Conservation (phyloP, 805 yeast species). For the Candida insectorum region DNA sequence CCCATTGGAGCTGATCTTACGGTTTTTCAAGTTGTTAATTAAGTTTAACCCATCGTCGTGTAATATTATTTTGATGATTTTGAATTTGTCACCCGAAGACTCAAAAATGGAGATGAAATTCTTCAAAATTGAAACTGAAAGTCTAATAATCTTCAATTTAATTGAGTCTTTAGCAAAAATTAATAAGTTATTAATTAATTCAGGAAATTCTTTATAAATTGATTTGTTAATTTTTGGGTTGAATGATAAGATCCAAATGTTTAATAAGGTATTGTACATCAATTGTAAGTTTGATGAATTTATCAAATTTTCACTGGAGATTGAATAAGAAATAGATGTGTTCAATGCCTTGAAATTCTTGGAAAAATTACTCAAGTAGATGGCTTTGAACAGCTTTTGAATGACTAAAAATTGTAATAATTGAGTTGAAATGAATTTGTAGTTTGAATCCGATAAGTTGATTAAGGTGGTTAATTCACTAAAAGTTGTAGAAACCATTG, state of each 20-base stretch:
- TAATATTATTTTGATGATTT: conserved; percentile 62
- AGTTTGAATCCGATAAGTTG: conserved; percentile 36
- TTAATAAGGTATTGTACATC: conserved; percentile 73
- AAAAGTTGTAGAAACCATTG: conserved; percentile 35
- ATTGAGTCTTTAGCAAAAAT: conserved; percentile 72
- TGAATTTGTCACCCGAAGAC: conserved; percentile 30
- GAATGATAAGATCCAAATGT: conserved; percentile 84
- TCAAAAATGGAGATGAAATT: conserved; percentile 48
- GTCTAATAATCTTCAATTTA: conserved; percentile 86
- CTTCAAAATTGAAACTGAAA: conserved; percentile 71
- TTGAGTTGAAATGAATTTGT: conserved; percentile 61
- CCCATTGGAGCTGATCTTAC: conserved; percentile 74
- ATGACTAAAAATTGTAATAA: conserved; percentile 59
- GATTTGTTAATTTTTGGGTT: conserved; percentile 48
- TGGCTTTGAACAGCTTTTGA: conserved; percentile 48
- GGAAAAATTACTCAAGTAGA: conserved; percentile 41
- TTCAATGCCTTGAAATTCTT: conserved; percentile 31
- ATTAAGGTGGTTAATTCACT: conserved; percentile 33
- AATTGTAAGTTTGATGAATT: conserved; percentile 64
- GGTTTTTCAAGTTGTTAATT: conserved; percentile 65
- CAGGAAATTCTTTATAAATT: conserved; percentile 52
- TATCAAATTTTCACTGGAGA: conserved; percentile 13
- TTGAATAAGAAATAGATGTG: conserved; percentile 7
- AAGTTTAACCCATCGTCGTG: conserved; percentile 73
- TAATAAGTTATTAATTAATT: conserved; percentile 49